phyloP scores from a whole-genome alignment of 331 rosid genomes.

The Arachis monticola region DNA sequence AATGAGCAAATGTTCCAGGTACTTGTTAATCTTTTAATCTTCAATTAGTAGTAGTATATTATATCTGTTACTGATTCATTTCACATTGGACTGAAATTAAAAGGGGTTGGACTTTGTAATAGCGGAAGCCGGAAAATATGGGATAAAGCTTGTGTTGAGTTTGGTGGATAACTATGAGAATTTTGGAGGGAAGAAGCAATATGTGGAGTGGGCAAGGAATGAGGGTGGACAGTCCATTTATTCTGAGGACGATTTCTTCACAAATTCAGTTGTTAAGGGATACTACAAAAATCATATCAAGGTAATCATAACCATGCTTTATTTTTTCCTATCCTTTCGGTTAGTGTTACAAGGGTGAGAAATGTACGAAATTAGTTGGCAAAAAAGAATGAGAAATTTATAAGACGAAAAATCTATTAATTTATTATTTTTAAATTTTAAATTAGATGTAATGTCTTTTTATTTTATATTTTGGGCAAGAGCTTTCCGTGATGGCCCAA shows the following conservation, averaged over 20 bases:
- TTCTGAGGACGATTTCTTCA: slow-evolving; percentile 80
- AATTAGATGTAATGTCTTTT: background rate
- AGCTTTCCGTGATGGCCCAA: no score
- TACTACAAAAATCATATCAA: slow-evolving; percentile 81
- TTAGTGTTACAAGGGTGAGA: no score
- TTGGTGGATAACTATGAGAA: slow-evolving; percentile 77
- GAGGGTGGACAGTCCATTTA: slow-evolving; percentile 72
- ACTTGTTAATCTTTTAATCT: background rate
- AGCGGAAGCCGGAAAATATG: slow-evolving; percentile 71
- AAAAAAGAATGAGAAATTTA: no score
- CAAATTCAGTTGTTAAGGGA: slow-evolving; percentile 62
- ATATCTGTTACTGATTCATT: no score
- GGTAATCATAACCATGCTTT: slow-evolving; percentile 39
- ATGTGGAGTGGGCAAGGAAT: slow-evolving; percentile 84
- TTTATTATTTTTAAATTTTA: no score
- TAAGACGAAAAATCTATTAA: no score
- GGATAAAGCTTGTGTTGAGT: slow-evolving; percentile 80
- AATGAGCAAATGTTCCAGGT: slow-evolving; percentile 86
- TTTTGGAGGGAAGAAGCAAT: slow-evolving; percentile 88
- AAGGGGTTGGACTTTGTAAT: slow-evolving; percentile 90
- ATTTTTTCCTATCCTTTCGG: no score
- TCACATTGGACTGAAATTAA: slow-evolving; percentile 22
- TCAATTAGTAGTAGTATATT: background rate
- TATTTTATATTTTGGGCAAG: background rate
- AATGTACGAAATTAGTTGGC: no score